phyloP scores from a whole-genome alignment of 148 eudicot genomes.

The Hydrangea macrophylla region DNA sequence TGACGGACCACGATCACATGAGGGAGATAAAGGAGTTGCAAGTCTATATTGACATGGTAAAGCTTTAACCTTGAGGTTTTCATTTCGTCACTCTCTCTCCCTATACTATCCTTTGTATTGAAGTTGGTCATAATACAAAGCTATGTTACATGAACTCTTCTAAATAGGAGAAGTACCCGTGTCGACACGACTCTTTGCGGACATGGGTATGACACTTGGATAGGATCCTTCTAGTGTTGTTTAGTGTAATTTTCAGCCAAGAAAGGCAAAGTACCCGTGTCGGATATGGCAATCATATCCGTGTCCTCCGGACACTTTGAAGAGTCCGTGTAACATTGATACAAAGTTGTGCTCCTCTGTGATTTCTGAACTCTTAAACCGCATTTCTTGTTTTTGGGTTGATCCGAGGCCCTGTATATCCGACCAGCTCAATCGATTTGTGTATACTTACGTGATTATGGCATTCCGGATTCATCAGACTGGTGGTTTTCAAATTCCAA shows the following conservation, averaged over 20 bases:
- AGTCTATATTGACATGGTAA: conserved; percentile 22
- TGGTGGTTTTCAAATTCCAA: not conserved
- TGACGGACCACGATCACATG: conserved; percentile 5
- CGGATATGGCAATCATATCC: too few species aligned
- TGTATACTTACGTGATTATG: not conserved
- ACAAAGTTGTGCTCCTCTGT: not conserved
- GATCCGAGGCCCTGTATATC: not conserved
- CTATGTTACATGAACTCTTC: not conserved
- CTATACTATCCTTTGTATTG: not conserved
- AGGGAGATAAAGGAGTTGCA: conserved; percentile 21
- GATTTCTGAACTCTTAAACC: not conserved
- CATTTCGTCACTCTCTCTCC: not conserved
- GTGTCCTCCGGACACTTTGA: too few species aligned
- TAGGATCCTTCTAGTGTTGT: too few species aligned
- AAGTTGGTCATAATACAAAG: not conserved
- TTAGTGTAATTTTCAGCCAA: too few species aligned
- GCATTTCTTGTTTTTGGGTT: not conserved
- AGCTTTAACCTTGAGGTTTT: not conserved
- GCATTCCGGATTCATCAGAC: not conserved
- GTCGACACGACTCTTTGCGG: too few species aligned
- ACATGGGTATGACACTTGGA: too few species aligned
- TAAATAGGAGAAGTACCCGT: too few species aligned
- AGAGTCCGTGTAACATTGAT: too few species aligned
- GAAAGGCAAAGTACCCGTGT: too few species aligned
- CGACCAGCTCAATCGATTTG: not conserved